Conservation (phyloP, 1,284 basidiomycete species). For the Trichosporon faecale region DNA sequence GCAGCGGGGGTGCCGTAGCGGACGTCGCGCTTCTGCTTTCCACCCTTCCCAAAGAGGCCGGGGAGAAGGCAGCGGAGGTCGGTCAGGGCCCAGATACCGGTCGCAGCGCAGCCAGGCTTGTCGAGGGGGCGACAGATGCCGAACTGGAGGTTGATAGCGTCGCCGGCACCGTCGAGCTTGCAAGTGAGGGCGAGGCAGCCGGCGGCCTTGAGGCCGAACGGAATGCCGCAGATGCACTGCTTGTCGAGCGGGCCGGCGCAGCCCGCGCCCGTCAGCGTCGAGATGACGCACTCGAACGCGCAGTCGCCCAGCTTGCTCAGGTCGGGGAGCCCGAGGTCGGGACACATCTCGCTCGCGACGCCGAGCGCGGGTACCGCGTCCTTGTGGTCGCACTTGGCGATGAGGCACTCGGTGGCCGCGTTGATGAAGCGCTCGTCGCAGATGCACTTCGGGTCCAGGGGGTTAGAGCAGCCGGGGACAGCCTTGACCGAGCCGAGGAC, state of each 20-base stretch:
- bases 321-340: constrained; percentile 13
- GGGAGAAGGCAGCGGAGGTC: constrained; percentile 11
- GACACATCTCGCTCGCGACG: constrained; percentile 10
- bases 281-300: constrained; percentile 12
- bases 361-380: constrained; percentile 11
- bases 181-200: constrained; percentile 10
- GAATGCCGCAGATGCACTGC: constrained; percentile 14
- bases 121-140: constrained; percentile 10
- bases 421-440: constrained; percentile 6
- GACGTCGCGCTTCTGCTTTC: neutral
- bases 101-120: neutral
- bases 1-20: neutral
- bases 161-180: neutral
- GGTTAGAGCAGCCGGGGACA: constrained; percentile 3
- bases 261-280: neutral
- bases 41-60: neutral
- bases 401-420: neutral
- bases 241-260: constrained; percentile 14
- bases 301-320: neutral
- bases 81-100: constrained; percentile 13
- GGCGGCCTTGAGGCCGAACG: neutral
- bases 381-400: neutral
- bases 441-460: constrained; percentile 16
- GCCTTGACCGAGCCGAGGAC: neutral
- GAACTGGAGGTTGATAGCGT: constrained; percentile 10